Conservation (phyloP, 2,329 filamentous ascomycete genomes). For the Diaporthe citriasiana region DNA sequence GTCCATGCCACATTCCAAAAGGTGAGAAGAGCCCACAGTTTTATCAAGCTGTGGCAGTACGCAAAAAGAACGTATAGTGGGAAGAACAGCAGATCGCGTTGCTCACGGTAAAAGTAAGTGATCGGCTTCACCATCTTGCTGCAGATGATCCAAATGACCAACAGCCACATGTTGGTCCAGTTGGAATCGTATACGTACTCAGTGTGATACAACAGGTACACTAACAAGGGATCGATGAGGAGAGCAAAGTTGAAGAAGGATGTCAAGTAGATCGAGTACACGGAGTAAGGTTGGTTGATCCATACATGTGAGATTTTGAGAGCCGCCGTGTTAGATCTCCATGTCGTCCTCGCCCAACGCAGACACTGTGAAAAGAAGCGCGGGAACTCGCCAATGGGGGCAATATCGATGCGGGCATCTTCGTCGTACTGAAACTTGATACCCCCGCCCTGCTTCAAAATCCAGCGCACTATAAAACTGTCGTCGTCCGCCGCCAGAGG, state of each 20-base stretch:
- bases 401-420: neutral
- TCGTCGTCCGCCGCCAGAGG: neutral
- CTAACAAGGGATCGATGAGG: neutral
- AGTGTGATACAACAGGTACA: neutral
- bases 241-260: constrained; percentile 4
- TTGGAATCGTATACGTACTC: neutral
- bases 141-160: neutral
- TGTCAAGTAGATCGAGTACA: constrained; percentile 6
- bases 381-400: neutral
- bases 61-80: neutral
- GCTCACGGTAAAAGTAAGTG: neutral
- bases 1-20: neutral
- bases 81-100: neutral
- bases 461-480: neutral
- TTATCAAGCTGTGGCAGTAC: neutral
- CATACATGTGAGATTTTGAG: constrained; percentile 1
- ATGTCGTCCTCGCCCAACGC: neutral
- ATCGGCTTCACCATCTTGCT: constrained; percentile 6
- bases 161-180: neutral
- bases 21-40: neutral
- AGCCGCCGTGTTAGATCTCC: neutral
- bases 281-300: neutral
- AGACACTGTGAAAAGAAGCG: neutral
- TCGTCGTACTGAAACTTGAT: constrained; percentile 8
- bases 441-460: neutral